Evolutionary conservation across 1,284 basidiomycete species (phyloP).

Genomic region (Tilletia walkeri): DNA sequence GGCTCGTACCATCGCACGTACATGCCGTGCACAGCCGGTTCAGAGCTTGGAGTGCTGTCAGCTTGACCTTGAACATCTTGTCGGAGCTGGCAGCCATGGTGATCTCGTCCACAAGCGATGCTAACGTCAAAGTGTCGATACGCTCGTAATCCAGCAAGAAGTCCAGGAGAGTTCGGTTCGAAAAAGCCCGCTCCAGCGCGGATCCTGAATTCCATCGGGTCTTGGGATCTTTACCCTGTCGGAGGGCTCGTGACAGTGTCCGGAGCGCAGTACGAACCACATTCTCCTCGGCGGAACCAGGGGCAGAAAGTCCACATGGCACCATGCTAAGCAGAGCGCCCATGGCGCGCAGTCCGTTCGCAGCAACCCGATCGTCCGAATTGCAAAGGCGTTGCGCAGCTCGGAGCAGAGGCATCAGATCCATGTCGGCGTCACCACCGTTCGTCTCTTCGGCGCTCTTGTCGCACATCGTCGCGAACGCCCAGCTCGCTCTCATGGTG

Average conservation of each 20-base stretch:
- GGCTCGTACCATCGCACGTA: background rate
- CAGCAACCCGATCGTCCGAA: background rate
- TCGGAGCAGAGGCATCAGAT: background rate
- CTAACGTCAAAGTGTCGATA: background rate
- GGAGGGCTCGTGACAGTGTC: background rate
- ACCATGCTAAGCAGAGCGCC: background rate
- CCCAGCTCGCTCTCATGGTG: background rate
- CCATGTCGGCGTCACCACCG: background rate
- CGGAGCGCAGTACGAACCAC: background rate
- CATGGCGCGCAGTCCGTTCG: conserved; percentile 2
- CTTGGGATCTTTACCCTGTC: conserved; percentile 8
- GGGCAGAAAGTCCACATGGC: background rate
- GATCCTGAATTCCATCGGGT: conserved; percentile 6
- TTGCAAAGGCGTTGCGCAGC: background rate
- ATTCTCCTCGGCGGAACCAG: background rate
- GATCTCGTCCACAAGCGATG: background rate
- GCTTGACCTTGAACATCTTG: conserved; percentile 17
- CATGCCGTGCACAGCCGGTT: background rate
- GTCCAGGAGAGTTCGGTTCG: background rate
- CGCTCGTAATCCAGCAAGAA: background rate
- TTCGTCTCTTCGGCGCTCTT: background rate
- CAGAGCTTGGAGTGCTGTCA: conserved; percentile 4
- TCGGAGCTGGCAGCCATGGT: background rate
- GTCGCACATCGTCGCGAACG: conserved; percentile 15
- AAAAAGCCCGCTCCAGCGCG: conserved; percentile 4